Percentiles rank a stretch among this genome's conserved stretches.
Evolutionary conservation across 805 yeast species (phyloP).

Genomic region (Wickerhamomyces xylosicus): DNA sequence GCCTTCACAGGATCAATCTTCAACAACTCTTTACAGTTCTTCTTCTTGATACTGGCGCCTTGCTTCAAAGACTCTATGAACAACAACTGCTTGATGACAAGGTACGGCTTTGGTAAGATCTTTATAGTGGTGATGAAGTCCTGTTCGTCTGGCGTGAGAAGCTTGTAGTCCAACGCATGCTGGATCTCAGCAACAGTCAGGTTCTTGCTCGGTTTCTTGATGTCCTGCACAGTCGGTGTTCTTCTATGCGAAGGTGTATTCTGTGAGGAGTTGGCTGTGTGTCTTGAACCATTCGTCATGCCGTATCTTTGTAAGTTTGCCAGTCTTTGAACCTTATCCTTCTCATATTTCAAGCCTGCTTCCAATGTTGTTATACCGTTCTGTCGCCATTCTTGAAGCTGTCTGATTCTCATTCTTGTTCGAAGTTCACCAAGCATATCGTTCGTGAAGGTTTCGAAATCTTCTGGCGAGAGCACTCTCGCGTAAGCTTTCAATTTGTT

Average conservation of each 20-base stretch:
- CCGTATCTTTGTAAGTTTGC: conserved; percentile 50
- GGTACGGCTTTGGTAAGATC: conserved; percentile 85
- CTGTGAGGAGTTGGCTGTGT: conserved; percentile 22
- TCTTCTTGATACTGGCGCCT: conserved; percentile 76
- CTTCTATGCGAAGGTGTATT: conserved; percentile 15
- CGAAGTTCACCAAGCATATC: conserved; percentile 72
- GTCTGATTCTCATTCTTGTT: conserved; percentile 73
- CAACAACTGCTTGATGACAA: conserved; percentile 82
- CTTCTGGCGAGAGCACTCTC: conserved; percentile 68
- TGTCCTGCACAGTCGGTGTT: conserved; percentile 11
- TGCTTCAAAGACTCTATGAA: conserved; percentile 80
- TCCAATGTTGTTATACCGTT: conserved; percentile 82
- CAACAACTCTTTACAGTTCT: conserved; percentile 73
- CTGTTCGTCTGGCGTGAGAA: conserved; percentile 83
- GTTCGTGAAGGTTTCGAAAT: conserved; percentile 64
- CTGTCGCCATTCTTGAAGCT: conserved; percentile 86
- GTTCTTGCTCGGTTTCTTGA: conserved; percentile 26
- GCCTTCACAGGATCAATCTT: conserved; percentile 84
- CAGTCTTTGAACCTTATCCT: conserved; percentile 66
- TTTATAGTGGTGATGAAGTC: conserved; percentile 74
- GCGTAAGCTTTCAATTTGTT: conserved; percentile 74
- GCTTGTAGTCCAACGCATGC: conserved; percentile 71
- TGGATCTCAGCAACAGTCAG: conserved; percentile 55
- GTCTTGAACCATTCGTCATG: conserved; percentile 21
- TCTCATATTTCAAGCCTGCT: conserved; percentile 76